A percentile compares a stretch with the other conserved stretches of the same genome.
These are phyloP conservation scores for Acorus calamus DNA, from an alignment of 106 monocot species.

Conservation along the genomic window DNA sequence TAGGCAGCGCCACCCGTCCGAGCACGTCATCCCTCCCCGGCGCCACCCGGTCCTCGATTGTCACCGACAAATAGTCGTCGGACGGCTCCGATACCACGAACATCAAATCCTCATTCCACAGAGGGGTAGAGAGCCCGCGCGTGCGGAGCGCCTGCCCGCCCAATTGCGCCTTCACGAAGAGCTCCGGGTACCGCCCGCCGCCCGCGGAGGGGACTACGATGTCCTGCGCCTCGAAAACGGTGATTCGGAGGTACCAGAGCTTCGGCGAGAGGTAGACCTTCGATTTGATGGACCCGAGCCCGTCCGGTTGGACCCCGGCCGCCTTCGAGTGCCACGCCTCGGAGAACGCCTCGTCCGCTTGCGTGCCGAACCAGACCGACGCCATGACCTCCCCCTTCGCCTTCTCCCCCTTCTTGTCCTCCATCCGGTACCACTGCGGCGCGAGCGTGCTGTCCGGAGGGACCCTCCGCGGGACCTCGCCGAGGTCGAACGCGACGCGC, in stretches of 20 bases:
- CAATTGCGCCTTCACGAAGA: conserved; percentile 45
- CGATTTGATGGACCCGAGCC: conserved; percentile 43
- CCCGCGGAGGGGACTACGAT: conserved; percentile 14
- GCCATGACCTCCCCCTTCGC: conserved; percentile 49
- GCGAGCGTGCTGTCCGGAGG: conserved; percentile 79
- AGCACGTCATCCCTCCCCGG: conserved; percentile 37
- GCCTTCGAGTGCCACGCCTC: conserved; percentile 74
- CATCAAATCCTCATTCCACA: conserved; percentile 71
- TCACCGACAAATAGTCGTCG: conserved; percentile 43
- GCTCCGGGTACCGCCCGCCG: conserved; percentile 40
- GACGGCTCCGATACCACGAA: conserved; percentile 82
- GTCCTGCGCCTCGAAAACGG: conserved; percentile 63
- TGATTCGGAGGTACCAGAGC: conserved; percentile 73
- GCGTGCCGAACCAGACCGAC: conserved; percentile 73
- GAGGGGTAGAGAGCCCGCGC: conserved; percentile 24
- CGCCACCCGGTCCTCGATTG: conserved; percentile 36
- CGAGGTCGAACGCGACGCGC: conserved; percentile 45
- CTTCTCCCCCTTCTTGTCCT: conserved; percentile 35
- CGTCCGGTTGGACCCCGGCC: conserved; percentile 36
- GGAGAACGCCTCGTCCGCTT: conserved; percentile 73
- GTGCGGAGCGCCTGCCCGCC: conserved; percentile 45
- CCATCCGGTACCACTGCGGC: conserved; percentile 70
- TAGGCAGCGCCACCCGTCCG: conserved; percentile 32
- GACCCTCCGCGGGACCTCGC: conserved; percentile 49
- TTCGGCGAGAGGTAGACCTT: conserved; percentile 79